These are phyloP conservation scores for Sarcomyxa edulis DNA, from an alignment of 768 basidiomycete genomes.

Conservation along the genomic window DNA sequence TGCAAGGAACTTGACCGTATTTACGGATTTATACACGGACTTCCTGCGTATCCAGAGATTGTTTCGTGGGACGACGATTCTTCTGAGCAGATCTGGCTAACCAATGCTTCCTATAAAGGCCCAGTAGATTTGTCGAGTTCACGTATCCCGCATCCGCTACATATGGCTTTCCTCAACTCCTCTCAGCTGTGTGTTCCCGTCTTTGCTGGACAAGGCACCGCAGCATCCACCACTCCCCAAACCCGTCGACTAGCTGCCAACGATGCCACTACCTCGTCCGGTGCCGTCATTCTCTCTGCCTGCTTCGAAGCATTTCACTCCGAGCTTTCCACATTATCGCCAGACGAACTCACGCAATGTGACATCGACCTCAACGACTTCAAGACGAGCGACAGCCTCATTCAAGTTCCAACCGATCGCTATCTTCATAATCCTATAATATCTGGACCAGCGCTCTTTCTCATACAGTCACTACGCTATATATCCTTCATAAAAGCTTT, in stretches of 20 bases:
- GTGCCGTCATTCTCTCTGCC: conserved; percentile 40
- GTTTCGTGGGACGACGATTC: too few relatives aligned
- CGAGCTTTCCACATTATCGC: conserved; percentile 44
- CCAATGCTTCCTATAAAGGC: too few relatives aligned
- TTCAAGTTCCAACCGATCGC: conserved; percentile 25
- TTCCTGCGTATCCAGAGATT: too few relatives aligned
- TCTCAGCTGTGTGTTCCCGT: conserved; percentile 33
- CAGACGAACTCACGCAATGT: conserved; percentile 23
- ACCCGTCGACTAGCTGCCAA: conserved; percentile 31
- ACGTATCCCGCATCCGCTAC: too few relatives aligned
- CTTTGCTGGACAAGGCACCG: conserved; percentile 54
- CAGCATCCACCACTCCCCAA: conserved; percentile 22
- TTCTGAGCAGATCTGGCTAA: too few relatives aligned
- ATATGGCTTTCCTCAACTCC: background rate
- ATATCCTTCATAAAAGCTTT: conserved; percentile 33
- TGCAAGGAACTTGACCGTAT: too few relatives aligned
- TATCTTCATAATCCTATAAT: conserved; percentile 43
- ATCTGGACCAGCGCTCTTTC: conserved; percentile 41
- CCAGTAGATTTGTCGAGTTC: too few relatives aligned
- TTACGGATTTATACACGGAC: too few relatives aligned
- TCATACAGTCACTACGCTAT: conserved; percentile 49
- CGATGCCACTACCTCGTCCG: conserved; percentile 36
- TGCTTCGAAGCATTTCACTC: conserved; percentile 44
- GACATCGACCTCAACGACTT: conserved; percentile 44
- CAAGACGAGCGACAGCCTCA: conserved; percentile 27